Percentiles rank a stretch among this genome's conserved stretches.
Conservation (phyloP, 768 basidiomycete species). For the Agaricus blazei region DNA sequence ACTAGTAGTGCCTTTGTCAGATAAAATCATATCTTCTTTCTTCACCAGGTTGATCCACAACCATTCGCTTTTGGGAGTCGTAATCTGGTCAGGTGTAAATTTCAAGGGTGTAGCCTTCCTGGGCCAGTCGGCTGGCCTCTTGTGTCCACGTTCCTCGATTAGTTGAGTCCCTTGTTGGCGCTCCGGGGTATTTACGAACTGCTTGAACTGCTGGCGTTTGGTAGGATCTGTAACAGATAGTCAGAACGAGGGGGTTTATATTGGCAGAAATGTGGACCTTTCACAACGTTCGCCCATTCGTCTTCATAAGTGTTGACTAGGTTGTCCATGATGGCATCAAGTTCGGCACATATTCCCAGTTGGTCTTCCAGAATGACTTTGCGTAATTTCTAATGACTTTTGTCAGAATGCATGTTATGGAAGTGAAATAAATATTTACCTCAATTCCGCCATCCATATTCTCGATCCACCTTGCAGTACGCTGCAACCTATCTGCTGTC, state of each 20-base stretch:
- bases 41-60: slow-evolving; percentile 48
- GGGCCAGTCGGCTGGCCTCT: slow-evolving; percentile 65
- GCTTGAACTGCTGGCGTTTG: slow-evolving; percentile 46
- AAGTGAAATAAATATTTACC: slow-evolving; percentile 19
- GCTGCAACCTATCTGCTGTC: slow-evolving; percentile 65
- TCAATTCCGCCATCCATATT: slow-evolving; percentile 64
- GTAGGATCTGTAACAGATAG: slow-evolving; percentile 29
- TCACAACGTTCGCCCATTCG: slow-evolving; percentile 66
- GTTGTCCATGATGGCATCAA: slow-evolving; percentile 63
- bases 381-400: slow-evolving; percentile 41
- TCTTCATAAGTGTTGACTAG: slow-evolving; percentile 61
- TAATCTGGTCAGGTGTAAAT: slow-evolving; percentile 31
- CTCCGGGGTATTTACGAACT: slow-evolving; percentile 64
- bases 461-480: slow-evolving; percentile 74
- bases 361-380: slow-evolving; percentile 65
- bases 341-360: slow-evolving; percentile 64
- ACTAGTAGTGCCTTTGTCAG: slow-evolving; percentile 41
- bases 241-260: neutral
- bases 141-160: slow-evolving; percentile 57
- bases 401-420: neutral
- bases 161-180: slow-evolving; percentile 39
- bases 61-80: slow-evolving; percentile 48
- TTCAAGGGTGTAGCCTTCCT: slow-evolving; percentile 47
- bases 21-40: slow-evolving; percentile 42
- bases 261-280: slow-evolving; percentile 21